Base-by-base conservation (phyloP, 2,329 filamentous ascomycete genomes). In the Dothistroma septosporum region DNA sequence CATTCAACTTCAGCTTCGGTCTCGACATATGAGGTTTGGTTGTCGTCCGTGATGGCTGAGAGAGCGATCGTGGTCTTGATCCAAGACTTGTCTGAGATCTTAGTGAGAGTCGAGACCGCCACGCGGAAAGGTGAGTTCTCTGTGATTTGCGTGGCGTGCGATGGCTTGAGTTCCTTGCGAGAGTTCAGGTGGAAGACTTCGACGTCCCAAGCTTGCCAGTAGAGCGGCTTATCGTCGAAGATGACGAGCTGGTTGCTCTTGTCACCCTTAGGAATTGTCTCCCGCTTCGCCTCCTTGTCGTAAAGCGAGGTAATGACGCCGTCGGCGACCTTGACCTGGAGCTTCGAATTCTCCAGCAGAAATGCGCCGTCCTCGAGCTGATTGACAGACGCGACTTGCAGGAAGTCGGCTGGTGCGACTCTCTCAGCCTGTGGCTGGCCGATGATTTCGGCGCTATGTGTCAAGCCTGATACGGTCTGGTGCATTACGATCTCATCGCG, bases 161-260 rank as follows among this genome's bases (percentile, higher is more conserved):
- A 41, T 11, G 53, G 84, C 6, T 83, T 73, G 14, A 99, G 82
- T 73, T 93, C 89, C 73, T 89, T 85, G 59, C 92, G 87, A 1
- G 92, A 94, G 58, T 95, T 87, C 28, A 97, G 84, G 70, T 99
- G 94, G 78, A 88, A 99, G 31, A 97, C 92, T 76, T 99, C 94
- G 6, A 97, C 93, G 74, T 99, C 93, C 92, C 93, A 96, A 2
- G 92, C 92, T 77, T 97, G 91, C 92, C 92, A 97, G 79, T 95
- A 96, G 24, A 97, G 83, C 22, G 92, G 92, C 77, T 97, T 97
- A 77, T 99, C 94, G 72, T 99, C 94, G 70, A 95, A 97, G 24
- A 97, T 86, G 65, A 97, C 92, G 55, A 94, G 85, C 73, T 97
- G 92, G 67, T 96, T 96, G 24, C 89, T 92, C 74, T 92, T 92